Base-by-base conservation (phyloP, 1,284 basidiomycete genomes). In the Leccinum huronense region DNA sequence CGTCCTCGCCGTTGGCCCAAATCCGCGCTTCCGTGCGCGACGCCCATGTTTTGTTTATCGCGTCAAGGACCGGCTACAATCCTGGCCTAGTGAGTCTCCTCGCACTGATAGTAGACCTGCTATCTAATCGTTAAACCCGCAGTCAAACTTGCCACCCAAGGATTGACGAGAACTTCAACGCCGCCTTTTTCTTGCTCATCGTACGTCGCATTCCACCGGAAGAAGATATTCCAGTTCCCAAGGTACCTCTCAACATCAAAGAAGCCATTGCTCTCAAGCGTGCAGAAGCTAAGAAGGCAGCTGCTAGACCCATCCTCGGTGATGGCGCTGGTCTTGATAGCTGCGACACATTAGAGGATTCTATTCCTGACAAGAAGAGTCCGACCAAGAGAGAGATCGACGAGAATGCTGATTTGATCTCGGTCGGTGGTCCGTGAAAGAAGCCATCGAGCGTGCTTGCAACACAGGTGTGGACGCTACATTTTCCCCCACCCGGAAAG, bases 231-330 rank as follows among this genome's bases (percentile, higher is more conserved):
- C 72, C 73, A 34, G 61, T 69, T 1, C 69, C 77, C 10, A 79
- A 78, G 60, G 58, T 74, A 34, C 73, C 72, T 27, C 67, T 90
- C 48, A 90, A 81, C 71, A 81, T 91, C 66, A 86, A 85, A 67
- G 90, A 91, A 67, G 86, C 85, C 34, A 91, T 92, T 69, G 90
- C 90, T 3, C 78, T 90, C 54, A 89, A 83, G 68, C 81, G 90
- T 54, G 89, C 90, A 2, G 87, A 90, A 71, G 88, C 85, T 0
- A 90, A 86, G 78, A 91, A 90, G 70, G 76, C 80, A 1, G 75
- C 79, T 54, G 48, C 70, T 10, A 72, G 70, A 60, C 69, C 69
- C 36, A 68, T 71, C 48, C 60, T 67, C 63, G 67, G 59, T 4
- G 71, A 67, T 16, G 72, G 69, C 5, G 68, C 67, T 10, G 62